Conservation (phyloP, 2,329 filamentous ascomycete genomes). For the Fusarium duplospermum region DNA sequence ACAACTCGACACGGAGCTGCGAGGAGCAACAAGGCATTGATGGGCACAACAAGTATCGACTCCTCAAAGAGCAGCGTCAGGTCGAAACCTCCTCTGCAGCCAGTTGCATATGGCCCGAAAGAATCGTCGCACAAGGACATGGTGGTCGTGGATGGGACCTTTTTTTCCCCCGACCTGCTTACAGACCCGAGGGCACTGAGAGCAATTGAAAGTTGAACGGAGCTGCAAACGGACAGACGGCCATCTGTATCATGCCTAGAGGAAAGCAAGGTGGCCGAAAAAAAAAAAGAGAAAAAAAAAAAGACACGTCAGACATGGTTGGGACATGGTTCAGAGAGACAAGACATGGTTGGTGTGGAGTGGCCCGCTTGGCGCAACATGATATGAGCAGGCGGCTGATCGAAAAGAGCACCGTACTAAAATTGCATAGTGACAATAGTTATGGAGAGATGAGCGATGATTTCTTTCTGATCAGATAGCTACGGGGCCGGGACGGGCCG, state of each 20-base stretch:
- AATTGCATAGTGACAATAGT: not conserved
- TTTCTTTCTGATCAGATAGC: not conserved
- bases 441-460: not conserved
- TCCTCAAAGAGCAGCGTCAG: constrained; percentile 60
- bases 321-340: not conserved
- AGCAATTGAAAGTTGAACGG: not conserved
- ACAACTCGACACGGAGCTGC: constrained; percentile 35
- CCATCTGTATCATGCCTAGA: constrained; percentile 4
- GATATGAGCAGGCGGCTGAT: not conserved
- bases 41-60: constrained; percentile 45
- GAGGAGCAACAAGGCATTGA: constrained; percentile 44
- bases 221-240: not conserved
- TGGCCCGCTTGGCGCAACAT: not conserved
- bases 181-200: not conserved
- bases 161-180: not conserved
- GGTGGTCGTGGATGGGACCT: not conserved
- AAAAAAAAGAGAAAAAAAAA: not conserved
- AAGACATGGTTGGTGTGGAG: not conserved
- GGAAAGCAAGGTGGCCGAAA: not conserved
- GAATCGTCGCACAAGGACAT: constrained; percentile 33
- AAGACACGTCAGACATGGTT: not conserved
- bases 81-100: constrained; percentile 59
- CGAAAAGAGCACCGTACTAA: not conserved
- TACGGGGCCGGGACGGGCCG: not conserved
- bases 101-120: constrained; percentile 34